Base-by-base conservation (phyloP, 139 green algal species). In the Haematococcus lacustris region DNA sequence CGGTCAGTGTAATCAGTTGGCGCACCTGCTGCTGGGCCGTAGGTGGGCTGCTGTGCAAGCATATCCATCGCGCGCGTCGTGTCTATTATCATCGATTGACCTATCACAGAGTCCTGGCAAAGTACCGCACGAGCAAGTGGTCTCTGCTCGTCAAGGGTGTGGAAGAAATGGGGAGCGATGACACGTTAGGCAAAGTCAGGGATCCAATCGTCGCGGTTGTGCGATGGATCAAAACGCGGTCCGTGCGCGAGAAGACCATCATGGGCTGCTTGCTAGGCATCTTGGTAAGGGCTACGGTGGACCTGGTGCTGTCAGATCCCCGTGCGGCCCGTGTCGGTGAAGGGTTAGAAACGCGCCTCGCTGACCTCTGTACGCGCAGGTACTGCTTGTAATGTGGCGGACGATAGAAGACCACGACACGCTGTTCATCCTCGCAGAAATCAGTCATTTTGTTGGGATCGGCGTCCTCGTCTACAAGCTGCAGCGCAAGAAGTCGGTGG, bases 381-480 rank as follows among this genome's bases (percentile, higher is more conserved):
- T 77, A n/a, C 68, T 86, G 41, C 60, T 88, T 1, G 68, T 85
- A 23, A 73, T 88, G 2, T 88, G 83, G 83, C 66, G 75, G 9
- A 88, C 97, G 0, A 93, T 98, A n/a, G 90, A 94, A 66, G 92
- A 99, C 74, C 94, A 98, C 68, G 95, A 99, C 82, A 96, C 92
- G 3, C 85, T 99, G 2, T 99, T 99, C 73, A 81, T 99, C 2
- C 81, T 97, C 43, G 91, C 91, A 1, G 95, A 99, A 63, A 73
- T 86, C 38, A 89, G 93, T 23, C 95, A 99, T 80, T 96, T 97
- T 38, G 37, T 94, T 6, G 95, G 95, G 33, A 98, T 98, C 59
- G 89, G 82, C 1, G 68, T 97, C 6, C 89, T 99, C 33, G 82
- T 86, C 9, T 98, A 91, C 83, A 99, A 99, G 82, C 79, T 99